phyloP scores from a whole-genome alignment of 345 rosid species.

The Toxicodendron radicans region DNA sequence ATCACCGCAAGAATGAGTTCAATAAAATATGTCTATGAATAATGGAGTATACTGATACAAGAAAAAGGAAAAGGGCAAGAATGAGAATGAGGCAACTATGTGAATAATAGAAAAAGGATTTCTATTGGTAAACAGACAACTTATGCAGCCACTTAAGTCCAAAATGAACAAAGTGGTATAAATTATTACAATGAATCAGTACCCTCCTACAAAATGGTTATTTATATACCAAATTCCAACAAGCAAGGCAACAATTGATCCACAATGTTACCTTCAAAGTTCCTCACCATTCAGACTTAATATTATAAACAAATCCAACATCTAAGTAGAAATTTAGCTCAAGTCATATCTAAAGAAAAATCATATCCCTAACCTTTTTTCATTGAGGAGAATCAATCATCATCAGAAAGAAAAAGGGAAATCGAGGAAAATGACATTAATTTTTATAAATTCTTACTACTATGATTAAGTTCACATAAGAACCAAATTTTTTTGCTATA shows the following conservation, averaged over 20 bases:
- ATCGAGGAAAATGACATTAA: not conserved
- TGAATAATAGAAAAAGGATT: too few species aligned
- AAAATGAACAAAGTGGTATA: too few species aligned
- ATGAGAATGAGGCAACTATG: not conserved
- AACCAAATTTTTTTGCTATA: too few species aligned
- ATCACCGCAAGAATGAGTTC: too few species aligned
- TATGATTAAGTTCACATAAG: too few species aligned
- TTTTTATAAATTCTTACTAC: not conserved
- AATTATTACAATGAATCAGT: too few species aligned
- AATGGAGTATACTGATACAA: too few species aligned
- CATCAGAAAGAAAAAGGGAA: too few species aligned
- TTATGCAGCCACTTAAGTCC: not conserved
- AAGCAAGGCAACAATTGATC: not conserved
- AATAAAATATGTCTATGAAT: too few species aligned
- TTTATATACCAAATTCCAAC: not conserved
- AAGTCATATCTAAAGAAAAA: too few species aligned
- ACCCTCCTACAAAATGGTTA: not conserved
- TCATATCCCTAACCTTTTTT: too few species aligned
- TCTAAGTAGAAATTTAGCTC: not conserved
- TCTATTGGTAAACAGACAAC: not conserved
- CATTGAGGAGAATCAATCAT: not conserved
- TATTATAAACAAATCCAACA: not conserved
- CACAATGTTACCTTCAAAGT: not conserved
- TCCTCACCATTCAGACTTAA: not conserved
- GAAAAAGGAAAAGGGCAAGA: not conserved